Percentiles rank a stretch among this genome's conserved stretches.
Evolutionary conservation across 75 land plant species (phyloP).

Genomic region (Pinus taeda): DNA sequence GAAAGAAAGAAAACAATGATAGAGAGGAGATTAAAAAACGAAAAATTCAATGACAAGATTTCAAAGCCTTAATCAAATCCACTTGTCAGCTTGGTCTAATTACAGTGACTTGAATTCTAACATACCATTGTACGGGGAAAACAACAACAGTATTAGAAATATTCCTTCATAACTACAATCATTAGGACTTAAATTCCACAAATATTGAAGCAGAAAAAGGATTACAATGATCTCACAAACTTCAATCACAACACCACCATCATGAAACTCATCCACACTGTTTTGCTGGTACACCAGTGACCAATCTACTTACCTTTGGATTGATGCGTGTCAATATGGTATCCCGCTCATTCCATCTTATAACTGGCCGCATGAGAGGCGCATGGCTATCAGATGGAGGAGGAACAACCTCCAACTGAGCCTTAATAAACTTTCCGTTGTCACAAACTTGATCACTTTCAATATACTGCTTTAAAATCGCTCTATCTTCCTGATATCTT

Average conservation of each 20-base stretch:
- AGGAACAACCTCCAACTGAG: slow-evolving; percentile 81
- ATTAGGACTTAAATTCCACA: not conserved
- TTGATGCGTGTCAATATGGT: slow-evolving; percentile 92
- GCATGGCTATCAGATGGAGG: slow-evolving; percentile 71
- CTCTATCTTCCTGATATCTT: slow-evolving; percentile 87
- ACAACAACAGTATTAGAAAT: not conserved
- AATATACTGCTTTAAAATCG: slow-evolving; percentile 76
- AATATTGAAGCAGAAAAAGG: not conserved
- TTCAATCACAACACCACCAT: not conserved
- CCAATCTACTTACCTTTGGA: slow-evolving; percentile 50
- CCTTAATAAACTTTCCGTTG: slow-evolving; percentile 65
- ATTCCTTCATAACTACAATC: not conserved
- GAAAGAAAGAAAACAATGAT: no score
- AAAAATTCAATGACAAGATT: no score
- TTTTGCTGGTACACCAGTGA: not conserved
- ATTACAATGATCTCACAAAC: not conserved
- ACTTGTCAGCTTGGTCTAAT: no score
- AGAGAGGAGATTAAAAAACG: no score
- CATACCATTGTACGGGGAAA: not conserved
- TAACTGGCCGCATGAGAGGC: slow-evolving; percentile 71
- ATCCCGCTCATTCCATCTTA: slow-evolving; percentile 73
- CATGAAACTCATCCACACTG: not conserved
- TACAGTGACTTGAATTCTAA: no score
- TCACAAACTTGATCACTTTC: slow-evolving; percentile 89
- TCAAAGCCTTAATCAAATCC: no score